Evolutionary conservation across 192 early-diverging fungal genomes (phyloP).

Genomic region (Backusella tarrabulga): DNA sequence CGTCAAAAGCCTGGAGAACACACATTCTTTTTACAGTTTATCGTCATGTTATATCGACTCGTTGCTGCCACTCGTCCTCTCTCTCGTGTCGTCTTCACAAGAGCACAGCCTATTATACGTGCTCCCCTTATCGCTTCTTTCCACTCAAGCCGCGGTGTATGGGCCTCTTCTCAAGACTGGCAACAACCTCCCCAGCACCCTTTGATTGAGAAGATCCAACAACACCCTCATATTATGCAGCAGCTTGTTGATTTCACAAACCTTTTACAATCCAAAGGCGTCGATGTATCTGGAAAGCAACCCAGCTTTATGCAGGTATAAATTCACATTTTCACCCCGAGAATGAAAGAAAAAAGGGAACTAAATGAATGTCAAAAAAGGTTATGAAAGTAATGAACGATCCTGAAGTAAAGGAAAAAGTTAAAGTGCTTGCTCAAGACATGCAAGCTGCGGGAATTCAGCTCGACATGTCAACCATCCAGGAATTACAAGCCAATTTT

Average conservation of each 20-base stretch:
- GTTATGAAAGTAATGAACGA: conserved; percentile 29
- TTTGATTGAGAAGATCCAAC: conserved; percentile 18
- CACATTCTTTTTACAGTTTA: not conserved
- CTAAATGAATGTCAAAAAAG: conserved; percentile 5
- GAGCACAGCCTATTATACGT: not conserved
- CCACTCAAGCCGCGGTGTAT: not conserved
- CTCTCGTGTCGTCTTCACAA: not conserved
- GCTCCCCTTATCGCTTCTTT: not conserved
- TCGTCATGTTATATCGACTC: not conserved
- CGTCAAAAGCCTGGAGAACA: not conserved
- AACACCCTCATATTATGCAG: conserved; percentile 30
- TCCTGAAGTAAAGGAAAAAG: conserved; percentile 21
- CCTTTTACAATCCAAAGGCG: conserved; percentile 26
- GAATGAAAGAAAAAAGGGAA: not conserved
- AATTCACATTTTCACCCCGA: not conserved
- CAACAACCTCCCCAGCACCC: conserved; percentile 22
- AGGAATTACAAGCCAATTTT: conserved; percentile 25
- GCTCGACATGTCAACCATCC: conserved; percentile 23
- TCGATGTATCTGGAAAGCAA: conserved; percentile 19
- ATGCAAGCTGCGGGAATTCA: conserved; percentile 32
- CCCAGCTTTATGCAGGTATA: conserved; percentile 28
- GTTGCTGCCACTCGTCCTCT: not conserved
- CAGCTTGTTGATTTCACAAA: conserved; percentile 26
- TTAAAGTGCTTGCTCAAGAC: conserved; percentile 12
- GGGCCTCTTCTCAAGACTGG: conserved; percentile 4